Evolutionary conservation across 805 yeast genomes (phyloP), one percentile per base, ranked within the genome.

Genomic region (Wickerhamiella shivajii): DNA sequence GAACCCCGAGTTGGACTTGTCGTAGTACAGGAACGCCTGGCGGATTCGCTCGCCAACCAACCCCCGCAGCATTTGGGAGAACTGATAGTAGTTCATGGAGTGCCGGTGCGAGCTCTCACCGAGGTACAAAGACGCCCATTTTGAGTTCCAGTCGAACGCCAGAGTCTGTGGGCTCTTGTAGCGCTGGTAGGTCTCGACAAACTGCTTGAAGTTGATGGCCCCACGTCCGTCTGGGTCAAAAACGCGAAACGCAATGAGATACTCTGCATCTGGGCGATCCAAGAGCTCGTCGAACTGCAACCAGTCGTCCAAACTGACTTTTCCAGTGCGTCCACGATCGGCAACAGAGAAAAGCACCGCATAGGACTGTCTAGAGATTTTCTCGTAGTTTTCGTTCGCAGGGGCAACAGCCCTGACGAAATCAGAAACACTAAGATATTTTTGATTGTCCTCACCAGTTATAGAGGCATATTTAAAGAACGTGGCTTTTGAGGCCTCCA

Each of bases 271-370:
- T 27, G 71, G 62, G 40, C 67, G 63, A 41, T 63, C 64, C 34
- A 71, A 55, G 27, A 67, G 44, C 39, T 66, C 63, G 46, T 78
- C 73, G 51, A 87, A 79, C 27, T 66, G 65, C 32, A 69, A 57
- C 77, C 93, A 87, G 51, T 87, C 95, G 17, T 61, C 53, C 31
- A 73, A 60, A 18, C 69, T 64, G 31, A 81, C 63, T 39, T 64
- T 73, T 6, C 95, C 96, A 43, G 71, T 69, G 36, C 65, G 61
- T 24, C 66, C 63, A 38, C 69, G 69, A 57, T 87, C 97, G 11
- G 93, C 81, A 18, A 83, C 72, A 37, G 77, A 62, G 51, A 78
- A 87, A 31, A 87, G 71, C 39, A 85, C 64, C 5, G 77, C 78
- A 52, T 71, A 71, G 3, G 77, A 66, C 42, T 71, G 64, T 9